These are phyloP conservation scores for Cyberlindnera meyerae DNA, from an alignment of 805 yeast genomes.

Conservation along the genomic window DNA sequence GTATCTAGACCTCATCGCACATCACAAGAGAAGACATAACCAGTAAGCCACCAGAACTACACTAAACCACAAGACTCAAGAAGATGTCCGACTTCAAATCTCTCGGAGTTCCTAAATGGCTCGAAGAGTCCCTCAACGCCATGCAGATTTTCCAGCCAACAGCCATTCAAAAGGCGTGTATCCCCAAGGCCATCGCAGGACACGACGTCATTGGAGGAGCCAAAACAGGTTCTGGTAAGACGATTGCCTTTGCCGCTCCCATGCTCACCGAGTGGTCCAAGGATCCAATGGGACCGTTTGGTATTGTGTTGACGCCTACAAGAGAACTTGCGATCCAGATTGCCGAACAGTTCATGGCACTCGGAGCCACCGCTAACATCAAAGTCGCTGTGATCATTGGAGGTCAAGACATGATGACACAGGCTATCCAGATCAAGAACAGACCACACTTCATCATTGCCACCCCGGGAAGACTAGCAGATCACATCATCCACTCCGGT, in stretches of 20 bases:
- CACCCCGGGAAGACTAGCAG: constrained; percentile 95
- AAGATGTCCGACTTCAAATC: constrained; percentile 38
- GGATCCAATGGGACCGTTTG: constrained; percentile 91
- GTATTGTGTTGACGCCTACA: constrained; percentile 84
- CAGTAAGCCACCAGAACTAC: too few species aligned
- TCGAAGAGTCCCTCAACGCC: constrained; percentile 68
- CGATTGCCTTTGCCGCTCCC: constrained; percentile 97
- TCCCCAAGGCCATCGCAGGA: constrained; percentile 73
- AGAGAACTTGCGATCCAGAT: constrained; percentile 94
- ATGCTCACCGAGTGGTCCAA: constrained; percentile 92
- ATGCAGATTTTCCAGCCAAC: constrained; percentile 86
- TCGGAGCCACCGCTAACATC: constrained; percentile 86
- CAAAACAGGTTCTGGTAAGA: constrained; percentile 96
- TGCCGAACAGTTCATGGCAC: constrained; percentile 91
- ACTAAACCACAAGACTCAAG: too few species aligned
- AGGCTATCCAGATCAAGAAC: constrained; percentile 72
- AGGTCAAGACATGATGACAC: constrained; percentile 90
- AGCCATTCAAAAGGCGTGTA: constrained; percentile 80
- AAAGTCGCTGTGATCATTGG: constrained; percentile 85
- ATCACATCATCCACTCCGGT: constrained; percentile 82
- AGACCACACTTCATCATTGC: constrained; percentile 95
- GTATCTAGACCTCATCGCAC: too few species aligned
- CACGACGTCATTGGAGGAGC: constrained; percentile 98
- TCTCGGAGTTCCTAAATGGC: constrained; percentile 84
- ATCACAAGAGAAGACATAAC: too few species aligned